These are phyloP conservation scores for Scolecobasidium constrictum DNA, from an alignment of 2,329 filamentous ascomycete genomes.

Conservation along the genomic window DNA sequence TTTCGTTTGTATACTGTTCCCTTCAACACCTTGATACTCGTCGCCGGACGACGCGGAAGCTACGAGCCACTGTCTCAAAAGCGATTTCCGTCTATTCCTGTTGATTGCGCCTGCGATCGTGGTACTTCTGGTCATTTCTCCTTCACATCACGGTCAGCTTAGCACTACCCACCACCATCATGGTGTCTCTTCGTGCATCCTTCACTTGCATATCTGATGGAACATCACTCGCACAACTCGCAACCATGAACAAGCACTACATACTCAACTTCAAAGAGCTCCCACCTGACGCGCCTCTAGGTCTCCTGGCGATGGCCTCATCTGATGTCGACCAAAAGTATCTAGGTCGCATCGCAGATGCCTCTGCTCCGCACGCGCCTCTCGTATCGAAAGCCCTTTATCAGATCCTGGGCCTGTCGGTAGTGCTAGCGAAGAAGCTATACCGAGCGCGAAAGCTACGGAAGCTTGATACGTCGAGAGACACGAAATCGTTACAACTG, in stretches of 20 bases:
- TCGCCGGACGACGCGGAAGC: conserved; percentile 4
- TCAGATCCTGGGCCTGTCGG: conserved; percentile 82
- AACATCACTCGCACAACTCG: too few species aligned
- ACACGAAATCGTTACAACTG: conserved; percentile 69
- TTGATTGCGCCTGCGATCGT: too few species aligned
- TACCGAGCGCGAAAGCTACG: conserved; percentile 74
- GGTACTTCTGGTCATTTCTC: too few species aligned
- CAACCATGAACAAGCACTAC: not conserved
- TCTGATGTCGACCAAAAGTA: conserved; percentile 98
- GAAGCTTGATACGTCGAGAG: conserved; percentile 65
- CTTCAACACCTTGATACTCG: not conserved
- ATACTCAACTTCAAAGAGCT: not conserved
- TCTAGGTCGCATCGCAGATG: conserved; percentile 75
- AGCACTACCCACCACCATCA: too few species aligned
- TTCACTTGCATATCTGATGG: too few species aligned
- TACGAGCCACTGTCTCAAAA: too few species aligned
- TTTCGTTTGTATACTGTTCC: not conserved
- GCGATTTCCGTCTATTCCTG: too few species aligned
- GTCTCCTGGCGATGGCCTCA: conserved; percentile 61
- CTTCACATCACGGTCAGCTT: too few species aligned
- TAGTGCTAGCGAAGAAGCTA: conserved; percentile 76
- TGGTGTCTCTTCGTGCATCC: too few species aligned
- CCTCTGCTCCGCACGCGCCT: conserved; percentile 66
- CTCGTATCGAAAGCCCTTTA: conserved; percentile 74
- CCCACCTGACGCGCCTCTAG: conserved; percentile 1